Base-by-base conservation (phyloP, 2,329 filamentous ascomycete species). In the Stemphylium lycopersici region DNA sequence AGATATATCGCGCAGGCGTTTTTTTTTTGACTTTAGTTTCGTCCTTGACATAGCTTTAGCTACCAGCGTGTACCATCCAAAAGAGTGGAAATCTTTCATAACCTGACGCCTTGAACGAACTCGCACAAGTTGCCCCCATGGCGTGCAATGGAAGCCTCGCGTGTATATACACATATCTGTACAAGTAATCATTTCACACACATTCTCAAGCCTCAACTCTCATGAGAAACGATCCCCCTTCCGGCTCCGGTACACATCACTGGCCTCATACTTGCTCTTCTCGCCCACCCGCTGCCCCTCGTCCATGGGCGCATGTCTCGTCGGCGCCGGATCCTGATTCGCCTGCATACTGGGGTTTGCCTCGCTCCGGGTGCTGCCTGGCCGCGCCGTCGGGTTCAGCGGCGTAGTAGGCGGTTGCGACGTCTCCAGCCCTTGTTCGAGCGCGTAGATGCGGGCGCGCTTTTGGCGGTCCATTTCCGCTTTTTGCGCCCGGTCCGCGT, bases 261-360 rank as follows among this genome's bases (percentile, higher is more conserved):
- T 81, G 29, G 90, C 88, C 79, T 98, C 93, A 76, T 96, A 98
- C 78, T 96, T 96, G 74, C 91, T 90, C 81, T 91, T 96, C 76
- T 93, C 90, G 32, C 79, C 68, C 22, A 90, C 80, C 60, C 83
- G 81, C 70, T 91, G 82, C 38, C 80, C 78, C 71, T 90, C 89
- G 37, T 85, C 90, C 61, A 87, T 82, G 1, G 90, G 89, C 56
- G 89, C 90, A 77, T 96, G 92, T 62, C 87, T 81, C 48, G 91
- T 96, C 8, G 92, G 89, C 11, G 93, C 92, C n/a, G 91, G 91
- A 77, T 96, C 93, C 59, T 80, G 79, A 68, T 83, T 86, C 29
- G 87, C 86, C 77, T 95, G 90, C 68, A 86, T 82, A 72, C 89
- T 90, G 18, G 90, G 90, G 66, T 84, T 50, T 15, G 62, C 62